Evolutionary conservation across 1,284 basidiomycete species (phyloP).

Genomic region (Heterobasidion parviporum): DNA sequence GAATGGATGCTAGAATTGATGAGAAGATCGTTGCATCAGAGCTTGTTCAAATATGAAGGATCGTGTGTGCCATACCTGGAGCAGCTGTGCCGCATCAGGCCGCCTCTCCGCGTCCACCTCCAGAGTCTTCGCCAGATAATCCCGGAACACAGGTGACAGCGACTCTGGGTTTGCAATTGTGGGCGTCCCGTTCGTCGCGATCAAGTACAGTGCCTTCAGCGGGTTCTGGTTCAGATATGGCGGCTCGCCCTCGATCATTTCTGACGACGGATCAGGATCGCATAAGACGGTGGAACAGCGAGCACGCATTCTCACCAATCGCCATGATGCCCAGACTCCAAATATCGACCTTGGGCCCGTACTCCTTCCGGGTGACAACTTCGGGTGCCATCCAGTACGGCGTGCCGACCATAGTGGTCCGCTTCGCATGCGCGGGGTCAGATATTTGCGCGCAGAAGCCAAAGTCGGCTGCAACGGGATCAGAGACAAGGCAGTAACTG

Average conservation of each 20-base stretch:
- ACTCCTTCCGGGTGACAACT: slow-evolving; percentile 97
- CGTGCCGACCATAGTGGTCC: slow-evolving; percentile 99
- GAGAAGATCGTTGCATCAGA: not conserved
- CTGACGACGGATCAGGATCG: slow-evolving; percentile 32
- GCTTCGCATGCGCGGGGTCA: slow-evolving; percentile 78
- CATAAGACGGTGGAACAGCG: not conserved
- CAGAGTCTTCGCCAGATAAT: slow-evolving; percentile 85
- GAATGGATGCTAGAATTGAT: slow-evolving; percentile 65
- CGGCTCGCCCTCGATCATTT: slow-evolving; percentile 99
- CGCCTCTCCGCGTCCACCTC: slow-evolving; percentile 94
- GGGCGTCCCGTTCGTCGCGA: slow-evolving; percentile 98
- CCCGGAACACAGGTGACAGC: slow-evolving; percentile 79
- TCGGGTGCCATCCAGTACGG: slow-evolving; percentile 99
- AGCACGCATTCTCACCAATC: slow-evolving; percentile 55
- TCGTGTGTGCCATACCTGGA: slow-evolving; percentile 43
- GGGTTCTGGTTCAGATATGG: slow-evolving; percentile 98
- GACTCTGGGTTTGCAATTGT: slow-evolving; percentile 94
- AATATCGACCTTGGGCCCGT: slow-evolving; percentile 97
- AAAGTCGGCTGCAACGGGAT: slow-evolving; percentile 74
- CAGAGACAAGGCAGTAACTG: slow-evolving; percentile 2
- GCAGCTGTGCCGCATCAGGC: slow-evolving; percentile 78
- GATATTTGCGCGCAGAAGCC: slow-evolving; percentile 98
- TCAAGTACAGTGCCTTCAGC: slow-evolving; percentile 90
- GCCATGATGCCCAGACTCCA: slow-evolving; percentile 99
- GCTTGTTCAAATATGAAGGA: not conserved